Base-by-base conservation (phyloP, 345 rosid species). In the Melaleuca alternifolia region DNA sequence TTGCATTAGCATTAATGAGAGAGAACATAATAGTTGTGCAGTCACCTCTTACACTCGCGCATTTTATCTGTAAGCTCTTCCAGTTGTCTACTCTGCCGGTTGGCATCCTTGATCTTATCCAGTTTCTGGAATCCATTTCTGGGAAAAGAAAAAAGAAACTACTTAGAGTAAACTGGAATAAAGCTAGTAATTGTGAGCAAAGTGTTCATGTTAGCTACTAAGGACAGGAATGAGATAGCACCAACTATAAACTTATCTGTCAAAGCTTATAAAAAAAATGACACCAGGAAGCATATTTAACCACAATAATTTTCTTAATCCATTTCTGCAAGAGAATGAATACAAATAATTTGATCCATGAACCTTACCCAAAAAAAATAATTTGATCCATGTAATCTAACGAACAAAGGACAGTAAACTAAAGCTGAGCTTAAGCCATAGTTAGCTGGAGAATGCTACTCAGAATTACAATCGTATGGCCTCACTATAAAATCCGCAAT, bases 71-170 rank as follows among this genome's bases (percentile, higher is more conserved):
- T 95, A 87, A 97, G 98, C 88, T 97, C 99, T 88, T 97, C 99
- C 85, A 97, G 92, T 91, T 97, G 99, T 89, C 98, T 94, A 86
- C 97, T 94, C 89, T 95, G 97, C 88, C 99, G 93, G 88, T 85
- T 97, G 37, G 91, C 93, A 90, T 97, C 99, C 92, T 97, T 97
- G 81, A 97, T 92, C 92, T 97, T 97, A 87, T 97, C 99, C 92
- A 97, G 89, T 91, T 95, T 97, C 92, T 96, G 98, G 90, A 97
- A 97, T 12, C 98, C 99, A 93, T 95, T 95, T 88, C 99, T 97
- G 92, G 61, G 75, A 85, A 5, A 41, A 33, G 85, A 83, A 15
- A 44, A 10, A 82, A 84, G 37, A 56, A 33, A 11, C 46, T 54
- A 30, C 86, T 51, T n/a, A 30, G 21, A 33, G 56, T 23, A 85